Conservation (phyloP, 2,329 filamentous ascomycete species). For the Sporothrix sp. region DNA sequence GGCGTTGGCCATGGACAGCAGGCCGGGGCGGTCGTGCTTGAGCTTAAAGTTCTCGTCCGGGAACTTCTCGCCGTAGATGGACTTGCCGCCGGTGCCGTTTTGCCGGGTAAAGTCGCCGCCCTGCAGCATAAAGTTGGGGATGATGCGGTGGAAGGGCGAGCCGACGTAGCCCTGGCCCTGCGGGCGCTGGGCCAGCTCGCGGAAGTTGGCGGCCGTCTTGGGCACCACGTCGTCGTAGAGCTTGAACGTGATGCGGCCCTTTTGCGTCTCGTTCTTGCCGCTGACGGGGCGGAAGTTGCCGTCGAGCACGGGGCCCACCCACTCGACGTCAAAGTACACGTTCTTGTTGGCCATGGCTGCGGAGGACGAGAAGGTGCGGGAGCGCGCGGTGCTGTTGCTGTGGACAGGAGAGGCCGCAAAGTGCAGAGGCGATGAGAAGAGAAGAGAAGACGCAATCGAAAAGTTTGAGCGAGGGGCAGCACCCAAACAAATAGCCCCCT, state of each 20-base stretch:
- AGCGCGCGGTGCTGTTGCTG: constrained; percentile 23
- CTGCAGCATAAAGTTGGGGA: constrained; percentile 90
- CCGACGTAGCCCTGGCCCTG: constrained; percentile 75
- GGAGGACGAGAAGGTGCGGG: constrained; percentile 27
- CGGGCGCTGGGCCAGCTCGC: constrained; percentile 68
- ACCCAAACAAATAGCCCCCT: constrained; percentile 22
- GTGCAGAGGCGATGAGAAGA: too few relatives aligned
- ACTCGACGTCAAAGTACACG: constrained; percentile 61
- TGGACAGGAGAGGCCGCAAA: constrained; percentile 28
- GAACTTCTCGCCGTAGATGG: constrained; percentile 94
- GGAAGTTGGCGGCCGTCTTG: constrained; percentile 82
- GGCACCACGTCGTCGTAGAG: constrained; percentile 81
- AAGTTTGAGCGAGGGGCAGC: constrained; percentile 27
- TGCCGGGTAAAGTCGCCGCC: constrained; percentile 90
- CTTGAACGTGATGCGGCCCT: constrained; percentile 68
- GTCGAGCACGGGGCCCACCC: constrained; percentile 63
- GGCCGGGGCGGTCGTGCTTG: constrained; percentile 64
- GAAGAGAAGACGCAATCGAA: constrained; percentile 22
- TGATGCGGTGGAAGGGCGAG: constrained; percentile 87
- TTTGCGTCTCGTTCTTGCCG: constrained; percentile 46
- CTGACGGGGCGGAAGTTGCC: constrained; percentile 45
- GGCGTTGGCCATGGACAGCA: constrained; percentile 92
- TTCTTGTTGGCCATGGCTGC: constrained; percentile 35
- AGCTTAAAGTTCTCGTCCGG: constrained; percentile 80
- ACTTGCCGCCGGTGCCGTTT: constrained; percentile 85